Evolutionary conservation across 495 filamentous ascomycete species (phyloP), one percentile per base, ranked within the genome.

Genomic region (Xylaria flabelliformis): DNA sequence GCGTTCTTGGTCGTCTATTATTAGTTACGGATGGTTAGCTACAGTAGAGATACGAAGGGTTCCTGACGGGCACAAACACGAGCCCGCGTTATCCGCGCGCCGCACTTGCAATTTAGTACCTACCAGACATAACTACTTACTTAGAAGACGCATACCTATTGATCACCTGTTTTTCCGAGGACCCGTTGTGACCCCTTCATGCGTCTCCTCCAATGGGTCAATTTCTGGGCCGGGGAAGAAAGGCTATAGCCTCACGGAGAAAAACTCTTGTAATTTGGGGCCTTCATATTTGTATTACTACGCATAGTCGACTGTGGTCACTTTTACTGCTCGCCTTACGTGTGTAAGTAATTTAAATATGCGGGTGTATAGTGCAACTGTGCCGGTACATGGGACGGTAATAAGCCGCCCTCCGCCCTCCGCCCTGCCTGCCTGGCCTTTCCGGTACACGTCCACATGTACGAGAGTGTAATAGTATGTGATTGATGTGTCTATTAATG

Each of bases 41-140:
- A 29, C 26, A 29, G 26, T 29, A 24, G 59, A 46, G 50, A 24
- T 53, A 53, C 50, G 8, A 24, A 53, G 21, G 48, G 50, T 53
- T 56, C 29, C 53, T 32, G 39, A 29, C 21, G 9, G 8, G 61
- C n/a, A n/a, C 59, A 50, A 34, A 36, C 21, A 50, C 15, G 6
- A 17, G 48, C 24, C 67, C 67, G 56, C 67, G 56, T 39, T 69
- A 69, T 62, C 67, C 67, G 56, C 67, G 56, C 41, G 39, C 48
- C 51, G 67, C 67, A 53, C 51, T 61, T 69, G 36, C 61, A n/a
- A 55, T 48, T 1, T 7, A 44, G 4, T 39, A 39, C 64, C 6
- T 39, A 39, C 64, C 6, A 66, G 17, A 36, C 64, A 53, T 32
- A 46, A 29, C 26, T 29, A 29, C 26, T 29, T 29, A 29, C 1